Conservation (phyloP, 139 green algal species). For the Chlamydomonas asymmetrica region DNA sequence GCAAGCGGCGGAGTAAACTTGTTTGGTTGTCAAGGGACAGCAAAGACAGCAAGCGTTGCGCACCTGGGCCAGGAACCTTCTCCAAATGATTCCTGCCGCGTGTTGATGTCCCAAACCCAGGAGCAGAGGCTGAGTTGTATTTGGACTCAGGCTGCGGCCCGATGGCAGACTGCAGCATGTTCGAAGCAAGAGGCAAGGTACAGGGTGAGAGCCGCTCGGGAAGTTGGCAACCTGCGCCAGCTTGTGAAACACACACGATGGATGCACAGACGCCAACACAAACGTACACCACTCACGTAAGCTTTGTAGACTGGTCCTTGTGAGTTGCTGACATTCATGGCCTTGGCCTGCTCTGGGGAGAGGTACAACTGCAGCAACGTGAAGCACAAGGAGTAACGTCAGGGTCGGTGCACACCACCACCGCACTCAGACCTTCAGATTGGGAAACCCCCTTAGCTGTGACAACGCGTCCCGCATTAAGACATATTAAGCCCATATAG, state of each 20-base stretch:
- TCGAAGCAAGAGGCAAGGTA: neutral
- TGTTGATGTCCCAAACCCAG: slow-evolving; percentile 50
- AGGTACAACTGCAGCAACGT: slow-evolving; percentile 38
- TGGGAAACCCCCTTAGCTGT: neutral
- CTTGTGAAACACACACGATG: no score
- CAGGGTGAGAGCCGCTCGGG: neutral
- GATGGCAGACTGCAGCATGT: slow-evolving; percentile 25
- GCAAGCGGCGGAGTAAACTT: no score
- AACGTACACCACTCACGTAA: slow-evolving; percentile 11
- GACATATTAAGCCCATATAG: neutral
- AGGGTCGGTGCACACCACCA: neutral
- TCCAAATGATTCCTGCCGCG: slow-evolving; percentile 2
- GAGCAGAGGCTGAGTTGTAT: slow-evolving; percentile 15
- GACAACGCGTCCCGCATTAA: neutral
- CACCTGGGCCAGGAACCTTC: slow-evolving; percentile 36
- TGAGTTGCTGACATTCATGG: slow-evolving; percentile 37
- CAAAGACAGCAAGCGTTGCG: slow-evolving; percentile 1
- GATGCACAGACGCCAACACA: neutral
- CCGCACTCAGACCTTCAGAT: neutral
- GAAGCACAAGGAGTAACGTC: neutral
- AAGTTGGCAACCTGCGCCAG: no score
- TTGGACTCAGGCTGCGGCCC: slow-evolving; percentile 48
- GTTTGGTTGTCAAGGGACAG: no score
- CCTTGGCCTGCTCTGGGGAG: slow-evolving; percentile 43
- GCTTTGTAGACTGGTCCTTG: slow-evolving; percentile 54